These are phyloP conservation scores for Phytophthora europaea DNA, from an alignment of 352 stramenopile genomes.

Conservation along the genomic window DNA sequence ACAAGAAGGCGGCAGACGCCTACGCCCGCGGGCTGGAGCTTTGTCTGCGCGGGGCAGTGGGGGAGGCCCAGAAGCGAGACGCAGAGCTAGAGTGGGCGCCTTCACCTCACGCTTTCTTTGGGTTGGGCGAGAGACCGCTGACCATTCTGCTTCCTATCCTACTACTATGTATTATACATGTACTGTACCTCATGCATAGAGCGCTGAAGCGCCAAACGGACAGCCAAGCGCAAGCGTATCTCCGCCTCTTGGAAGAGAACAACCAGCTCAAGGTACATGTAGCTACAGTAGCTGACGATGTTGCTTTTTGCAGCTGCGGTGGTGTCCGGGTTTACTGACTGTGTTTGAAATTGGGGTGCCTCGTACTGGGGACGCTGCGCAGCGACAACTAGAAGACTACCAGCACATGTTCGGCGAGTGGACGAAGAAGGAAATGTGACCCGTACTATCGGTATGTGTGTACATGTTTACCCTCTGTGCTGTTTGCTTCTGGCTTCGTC, in stretches of 20 bases:
- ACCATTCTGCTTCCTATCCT: too few relatives aligned
- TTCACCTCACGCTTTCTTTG: not conserved
- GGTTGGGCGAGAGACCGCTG: not conserved
- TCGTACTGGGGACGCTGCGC: not conserved
- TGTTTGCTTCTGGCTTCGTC: constrained; percentile 13
- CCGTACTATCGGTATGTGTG: constrained; percentile 8
- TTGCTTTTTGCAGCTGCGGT: not conserved
- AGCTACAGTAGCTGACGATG: too few relatives aligned
- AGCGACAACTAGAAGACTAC: constrained; percentile 83
- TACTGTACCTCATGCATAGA: constrained; percentile 29
- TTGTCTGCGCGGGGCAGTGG: constrained; percentile 69
- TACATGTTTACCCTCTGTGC: not conserved
- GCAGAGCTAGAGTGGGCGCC: constrained; percentile 71
- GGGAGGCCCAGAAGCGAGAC: constrained; percentile 77
- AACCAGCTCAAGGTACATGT: constrained; percentile 67
- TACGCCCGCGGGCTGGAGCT: constrained; percentile 81
- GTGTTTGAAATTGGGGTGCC: not conserved
- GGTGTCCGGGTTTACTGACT: not conserved
- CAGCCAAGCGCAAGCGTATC: constrained; percentile 76
- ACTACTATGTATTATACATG: too few relatives aligned
- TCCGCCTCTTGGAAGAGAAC: constrained; percentile 82
- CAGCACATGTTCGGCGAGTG: constrained; percentile 87
- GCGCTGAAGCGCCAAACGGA: constrained; percentile 75
- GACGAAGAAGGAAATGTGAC: constrained; percentile 85
- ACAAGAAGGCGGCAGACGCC: constrained; percentile 75